These are phyloP conservation scores for Pilobolus umbonatus DNA, from an alignment of 192 early-diverging fungal species.

Conservation along the genomic window DNA sequence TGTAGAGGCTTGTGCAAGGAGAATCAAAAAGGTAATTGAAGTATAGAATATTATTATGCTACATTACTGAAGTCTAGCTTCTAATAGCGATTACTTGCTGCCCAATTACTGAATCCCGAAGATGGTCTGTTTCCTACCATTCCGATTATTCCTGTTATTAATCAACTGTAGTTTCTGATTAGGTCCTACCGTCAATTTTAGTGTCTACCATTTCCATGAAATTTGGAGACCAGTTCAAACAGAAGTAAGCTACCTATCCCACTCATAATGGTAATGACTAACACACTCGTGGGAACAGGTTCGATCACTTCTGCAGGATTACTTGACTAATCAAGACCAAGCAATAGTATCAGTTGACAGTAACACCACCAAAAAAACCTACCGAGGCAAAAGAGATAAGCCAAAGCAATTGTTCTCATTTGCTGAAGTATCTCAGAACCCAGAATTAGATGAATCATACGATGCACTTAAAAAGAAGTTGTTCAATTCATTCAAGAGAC, in stretches of 20 bases:
- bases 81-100: background rate
- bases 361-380: conserved; percentile 5
- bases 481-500: conserved; percentile 19
- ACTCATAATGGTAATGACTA: background rate
- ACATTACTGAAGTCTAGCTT: background rate
- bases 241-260: conserved; percentile 28
- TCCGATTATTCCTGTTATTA: background rate
- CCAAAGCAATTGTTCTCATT: conserved; percentile 38
- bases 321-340: conserved; percentile 39
- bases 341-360: conserved; percentile 30
- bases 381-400: conserved; percentile 6
- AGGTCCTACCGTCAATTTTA: conserved; percentile 16
- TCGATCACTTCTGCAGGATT: conserved; percentile 38
- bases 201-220: conserved; percentile 43
- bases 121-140: background rate
- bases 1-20: conserved; percentile 56
- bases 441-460: conserved; percentile 29
- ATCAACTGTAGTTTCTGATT: background rate
- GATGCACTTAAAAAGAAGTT: conserved; percentile 17
- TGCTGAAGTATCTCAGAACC: conserved; percentile 17
- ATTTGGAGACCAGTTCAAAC: conserved; percentile 44
- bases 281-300: background rate
- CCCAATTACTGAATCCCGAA: background rate
- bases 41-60: background rate
- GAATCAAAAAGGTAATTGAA: conserved; percentile 38